Evolutionary conservation across 805 yeast species (phyloP).

Genomic region (Saturnispora sekii): DNA sequence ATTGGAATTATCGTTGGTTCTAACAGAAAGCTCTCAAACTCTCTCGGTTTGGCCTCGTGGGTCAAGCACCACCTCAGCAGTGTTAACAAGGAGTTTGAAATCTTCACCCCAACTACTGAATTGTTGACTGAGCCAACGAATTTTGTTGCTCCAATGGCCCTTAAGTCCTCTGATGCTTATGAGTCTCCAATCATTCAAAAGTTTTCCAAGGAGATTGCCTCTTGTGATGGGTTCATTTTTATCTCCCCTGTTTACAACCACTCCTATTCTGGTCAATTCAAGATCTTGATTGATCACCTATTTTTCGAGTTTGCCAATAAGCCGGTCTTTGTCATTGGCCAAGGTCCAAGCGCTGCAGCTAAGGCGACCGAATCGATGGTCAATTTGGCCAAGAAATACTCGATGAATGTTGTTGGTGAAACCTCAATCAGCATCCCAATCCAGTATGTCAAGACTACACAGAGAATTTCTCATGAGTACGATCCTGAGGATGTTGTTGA

Average conservation of each 20-base stretch:
- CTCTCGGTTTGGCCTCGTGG: slow-evolving; percentile 4
- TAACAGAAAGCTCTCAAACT: slow-evolving; percentile 7
- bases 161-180: slow-evolving; percentile 1
- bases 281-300: slow-evolving; percentile 11
- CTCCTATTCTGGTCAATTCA: slow-evolving; percentile 8
- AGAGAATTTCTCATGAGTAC: slow-evolving; percentile 3
- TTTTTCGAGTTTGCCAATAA: slow-evolving; percentile 8
- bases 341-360: slow-evolving; percentile 3
- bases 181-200: slow-evolving; percentile 1
- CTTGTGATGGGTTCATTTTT: slow-evolving; percentile 9
- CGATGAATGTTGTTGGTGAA: slow-evolving; percentile 5
- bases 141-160: slow-evolving; percentile 3
- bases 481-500: slow-evolving; percentile 5
- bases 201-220: background rate
- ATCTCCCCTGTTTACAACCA: slow-evolving; percentile 10
- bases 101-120: slow-evolving; percentile 7
- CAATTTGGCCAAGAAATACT: slow-evolving; percentile 2
- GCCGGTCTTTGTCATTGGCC: slow-evolving; percentile 4
- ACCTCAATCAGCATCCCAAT: slow-evolving; percentile 4
- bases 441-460: slow-evolving; percentile 1
- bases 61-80: slow-evolving; percentile 3
- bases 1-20: slow-evolving; percentile 6
- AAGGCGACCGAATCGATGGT: slow-evolving; percentile 3
- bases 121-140: slow-evolving; percentile 2
- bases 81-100: background rate